Percentiles rank a stretch among this genome's conserved stretches.
These are phyloP conservation scores for Colletotrichum acutatum DNA, from an alignment of 2,329 filamentous ascomycete genomes.

Conservation along the genomic window DNA sequence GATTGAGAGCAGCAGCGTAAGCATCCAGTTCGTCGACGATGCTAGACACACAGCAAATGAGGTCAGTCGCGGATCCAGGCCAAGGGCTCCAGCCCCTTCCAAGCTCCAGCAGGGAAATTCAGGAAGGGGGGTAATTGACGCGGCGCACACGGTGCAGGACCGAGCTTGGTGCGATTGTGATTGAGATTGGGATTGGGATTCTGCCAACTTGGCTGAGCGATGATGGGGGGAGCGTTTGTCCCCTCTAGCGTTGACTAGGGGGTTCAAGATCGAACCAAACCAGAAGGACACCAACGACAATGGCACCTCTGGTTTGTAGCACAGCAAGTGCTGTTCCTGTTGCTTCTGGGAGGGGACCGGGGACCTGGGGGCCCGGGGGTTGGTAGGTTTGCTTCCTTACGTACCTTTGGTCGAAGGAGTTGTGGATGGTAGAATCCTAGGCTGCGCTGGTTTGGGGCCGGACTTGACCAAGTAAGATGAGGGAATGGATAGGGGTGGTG, in stretches of 20 bases:
- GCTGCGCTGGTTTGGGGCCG: conserved; percentile 10
- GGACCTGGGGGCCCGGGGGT: not conserved
- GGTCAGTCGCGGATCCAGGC: conserved; percentile 32
- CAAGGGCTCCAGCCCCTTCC: conserved; percentile 14
- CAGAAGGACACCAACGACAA: not conserved
- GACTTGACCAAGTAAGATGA: conserved; percentile 23
- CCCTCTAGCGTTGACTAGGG: not conserved
- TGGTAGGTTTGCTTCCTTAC: not conserved
- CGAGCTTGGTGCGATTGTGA: conserved; percentile 22
- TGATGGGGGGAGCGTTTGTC: not conserved
- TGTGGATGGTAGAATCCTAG: conserved; percentile 13
- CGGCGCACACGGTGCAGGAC: conserved; percentile 13
- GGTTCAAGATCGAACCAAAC: not conserved
- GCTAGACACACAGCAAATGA: conserved; percentile 33
- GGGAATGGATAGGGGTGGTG: conserved; percentile 3
- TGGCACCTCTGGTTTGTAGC: not conserved
- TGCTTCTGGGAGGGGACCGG: not conserved
- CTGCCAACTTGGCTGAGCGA: not conserved
- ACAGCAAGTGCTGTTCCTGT: not conserved
- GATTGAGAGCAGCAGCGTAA: conserved; percentile 11
- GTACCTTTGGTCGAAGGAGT: not conserved
- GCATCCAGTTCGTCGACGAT: conserved; percentile 25
- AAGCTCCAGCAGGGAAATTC: conserved; percentile 3
- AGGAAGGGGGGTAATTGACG: conserved; percentile 24
- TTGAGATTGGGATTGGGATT: not conserved